phyloP scores from a whole-genome alignment of 495 filamentous ascomycete species.

The Xylaria telfairii region DNA sequence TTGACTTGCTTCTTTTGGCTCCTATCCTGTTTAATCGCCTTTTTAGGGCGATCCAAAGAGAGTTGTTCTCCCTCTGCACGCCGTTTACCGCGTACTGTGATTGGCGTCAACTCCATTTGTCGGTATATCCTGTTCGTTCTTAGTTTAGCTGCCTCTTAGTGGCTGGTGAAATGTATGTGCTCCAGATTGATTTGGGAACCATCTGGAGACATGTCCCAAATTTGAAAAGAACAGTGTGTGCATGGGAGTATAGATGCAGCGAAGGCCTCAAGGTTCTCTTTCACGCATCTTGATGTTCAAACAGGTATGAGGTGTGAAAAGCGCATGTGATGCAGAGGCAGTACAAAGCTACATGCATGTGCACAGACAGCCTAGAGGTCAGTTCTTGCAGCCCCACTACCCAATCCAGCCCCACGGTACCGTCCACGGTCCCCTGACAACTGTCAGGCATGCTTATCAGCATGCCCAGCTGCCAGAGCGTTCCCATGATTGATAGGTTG shows the following conservation, averaged over 20 bases:
- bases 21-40: conserved; percentile 8
- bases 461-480: conserved; percentile 23
- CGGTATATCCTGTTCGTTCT: too few species aligned
- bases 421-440: conserved; percentile 12
- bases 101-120: conserved; percentile 39
- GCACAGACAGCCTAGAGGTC: too few species aligned
- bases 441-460: conserved; percentile 25
- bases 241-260: too few species aligned
- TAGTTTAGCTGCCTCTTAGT: neutral
- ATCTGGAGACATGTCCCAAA: neutral
- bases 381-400: too few species aligned
- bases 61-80: conserved; percentile 23
- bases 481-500: conserved; percentile 8
- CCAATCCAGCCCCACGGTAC: neutral
- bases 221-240: neutral
- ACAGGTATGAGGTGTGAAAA: too few species aligned
- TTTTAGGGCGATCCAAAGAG: neutral
- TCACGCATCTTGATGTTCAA: too few species aligned
- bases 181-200: neutral
- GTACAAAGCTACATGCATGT: too few species aligned
- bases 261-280: too few species aligned
- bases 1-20: conserved; percentile 21
- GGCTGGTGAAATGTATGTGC: too few species aligned
- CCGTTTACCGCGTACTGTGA: conserved; percentile 37
- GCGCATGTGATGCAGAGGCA: neutral